phyloP scores from a whole-genome alignment of 257 asterid species.

The Fraxinus excelsior region DNA sequence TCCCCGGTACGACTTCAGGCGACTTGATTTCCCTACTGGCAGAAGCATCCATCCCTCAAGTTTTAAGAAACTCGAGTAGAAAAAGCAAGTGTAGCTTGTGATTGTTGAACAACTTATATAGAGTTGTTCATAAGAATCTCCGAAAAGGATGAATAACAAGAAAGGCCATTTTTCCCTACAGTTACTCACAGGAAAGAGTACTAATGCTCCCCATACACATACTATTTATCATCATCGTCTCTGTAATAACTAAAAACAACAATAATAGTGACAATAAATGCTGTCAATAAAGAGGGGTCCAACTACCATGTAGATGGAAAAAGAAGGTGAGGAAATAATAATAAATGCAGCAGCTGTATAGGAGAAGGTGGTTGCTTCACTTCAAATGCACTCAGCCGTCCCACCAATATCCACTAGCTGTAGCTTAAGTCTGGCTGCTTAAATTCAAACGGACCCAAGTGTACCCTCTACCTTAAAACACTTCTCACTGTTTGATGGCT shows the following conservation, averaged over 20 bases:
- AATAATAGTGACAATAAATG: background rate
- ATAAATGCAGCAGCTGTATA: background rate
- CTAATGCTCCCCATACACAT: background rate
- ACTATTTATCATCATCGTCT: background rate
- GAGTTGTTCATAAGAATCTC: background rate
- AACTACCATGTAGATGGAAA: background rate
- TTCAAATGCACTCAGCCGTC: background rate
- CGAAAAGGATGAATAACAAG: background rate
- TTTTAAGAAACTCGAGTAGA: background rate
- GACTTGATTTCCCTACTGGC: slow-evolving; percentile 63
- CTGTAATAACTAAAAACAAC: background rate
- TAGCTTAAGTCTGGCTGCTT: background rate
- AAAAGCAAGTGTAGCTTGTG: background rate
- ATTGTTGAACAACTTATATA: background rate
- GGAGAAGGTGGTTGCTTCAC: background rate
- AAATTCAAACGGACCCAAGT: background rate
- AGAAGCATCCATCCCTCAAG: slow-evolving; percentile 33
- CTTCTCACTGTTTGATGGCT: too few relatives aligned
- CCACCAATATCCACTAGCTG: background rate
- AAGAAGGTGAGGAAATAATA: background rate
- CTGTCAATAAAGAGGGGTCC: background rate
- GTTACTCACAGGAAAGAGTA: background rate
- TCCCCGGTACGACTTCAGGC: slow-evolving; percentile 36
- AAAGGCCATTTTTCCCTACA: background rate
- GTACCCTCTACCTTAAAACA: background rate